Evolutionary conservation across 768 basidiomycete genomes (phyloP).

Genomic region (Lentinula guzmanii): DNA sequence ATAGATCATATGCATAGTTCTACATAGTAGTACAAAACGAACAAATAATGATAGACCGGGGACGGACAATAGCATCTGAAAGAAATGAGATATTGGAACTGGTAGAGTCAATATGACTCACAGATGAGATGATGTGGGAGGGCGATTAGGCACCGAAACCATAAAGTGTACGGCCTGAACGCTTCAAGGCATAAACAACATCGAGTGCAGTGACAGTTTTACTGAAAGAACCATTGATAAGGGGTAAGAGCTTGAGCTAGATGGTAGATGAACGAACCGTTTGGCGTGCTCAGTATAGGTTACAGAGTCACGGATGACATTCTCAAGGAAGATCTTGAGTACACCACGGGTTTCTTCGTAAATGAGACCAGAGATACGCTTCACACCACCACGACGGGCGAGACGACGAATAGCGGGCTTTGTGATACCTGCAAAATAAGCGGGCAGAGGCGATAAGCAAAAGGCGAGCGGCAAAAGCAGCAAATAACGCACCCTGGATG

Average conservation of each 20-base stretch:
- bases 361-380: neutral
- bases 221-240: neutral
- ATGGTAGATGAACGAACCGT: constrained; percentile 28
- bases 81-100: neutral
- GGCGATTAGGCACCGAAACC: constrained; percentile 54
- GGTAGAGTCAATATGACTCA: constrained; percentile 1
- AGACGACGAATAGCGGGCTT: constrained; percentile 54
- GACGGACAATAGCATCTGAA: neutral
- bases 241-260: neutral
- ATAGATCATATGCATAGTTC: neutral
- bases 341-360: neutral
- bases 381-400: constrained; percentile 1
- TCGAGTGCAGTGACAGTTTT: constrained; percentile 43
- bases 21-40: neutral
- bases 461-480: constrained; percentile 7
- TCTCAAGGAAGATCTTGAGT: constrained; percentile 27
- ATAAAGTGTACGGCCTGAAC: constrained; percentile 60
- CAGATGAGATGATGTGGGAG: neutral
- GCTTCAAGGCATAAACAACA: constrained; percentile 5
- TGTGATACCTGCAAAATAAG: constrained; percentile 41
- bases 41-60: neutral
- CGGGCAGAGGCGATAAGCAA: constrained; percentile 15
- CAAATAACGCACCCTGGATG: constrained; percentile 37
- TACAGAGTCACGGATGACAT: constrained; percentile 55
- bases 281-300: constrained; percentile 44